Conservation (phyloP, 257 asterid species). For the Gardenia jasminoides region DNA sequence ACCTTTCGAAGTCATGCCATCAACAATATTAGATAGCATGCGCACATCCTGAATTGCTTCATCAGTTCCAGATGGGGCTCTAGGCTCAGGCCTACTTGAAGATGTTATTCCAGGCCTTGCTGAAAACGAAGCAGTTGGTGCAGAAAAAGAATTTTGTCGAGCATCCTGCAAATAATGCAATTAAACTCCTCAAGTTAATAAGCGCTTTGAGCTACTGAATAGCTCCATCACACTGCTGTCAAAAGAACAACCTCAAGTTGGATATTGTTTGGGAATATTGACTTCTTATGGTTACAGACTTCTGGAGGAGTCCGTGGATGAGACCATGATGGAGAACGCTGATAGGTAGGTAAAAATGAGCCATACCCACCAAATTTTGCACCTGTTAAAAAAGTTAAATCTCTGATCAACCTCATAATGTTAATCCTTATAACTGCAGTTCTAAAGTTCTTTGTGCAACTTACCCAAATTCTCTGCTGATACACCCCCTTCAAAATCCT, state of each 20-base stretch:
- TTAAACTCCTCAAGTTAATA: conserved; percentile 34
- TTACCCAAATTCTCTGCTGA: conserved; percentile 97
- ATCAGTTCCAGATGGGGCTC: conserved; percentile 16
- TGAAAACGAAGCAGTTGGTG: conserved; percentile 55
- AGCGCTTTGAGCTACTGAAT: conserved; percentile 12
- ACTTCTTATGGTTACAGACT: conserved; percentile 37
- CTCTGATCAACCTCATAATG: conserved; percentile 34
- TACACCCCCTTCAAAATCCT: conserved; percentile 96
- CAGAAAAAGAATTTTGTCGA: conserved; percentile 46
- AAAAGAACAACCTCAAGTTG: conserved; percentile 57
- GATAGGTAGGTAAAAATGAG: conserved; percentile 88
- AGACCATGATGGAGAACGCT: conserved; percentile 76
- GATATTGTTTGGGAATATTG: conserved; percentile 55
- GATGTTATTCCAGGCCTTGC: conserved; percentile 46
- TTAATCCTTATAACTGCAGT: conserved; percentile 13
- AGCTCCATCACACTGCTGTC: conserved; percentile 13
- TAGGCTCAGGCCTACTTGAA: conserved; percentile 21
- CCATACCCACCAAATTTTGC: conserved; percentile 97
- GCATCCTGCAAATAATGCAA: conserved; percentile 57
- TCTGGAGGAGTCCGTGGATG: conserved; percentile 60
- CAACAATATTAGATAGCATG: conserved; percentile 41
- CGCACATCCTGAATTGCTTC: conserved; percentile 24
- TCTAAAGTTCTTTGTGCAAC: conserved; percentile 34
- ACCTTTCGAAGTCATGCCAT: conserved; percentile 43
- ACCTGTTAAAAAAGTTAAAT: conserved; percentile 56